Evolutionary conservation across 202 grass and related monocot species (phyloP).

Genomic region (Cymbopogon flexuosus): DNA sequence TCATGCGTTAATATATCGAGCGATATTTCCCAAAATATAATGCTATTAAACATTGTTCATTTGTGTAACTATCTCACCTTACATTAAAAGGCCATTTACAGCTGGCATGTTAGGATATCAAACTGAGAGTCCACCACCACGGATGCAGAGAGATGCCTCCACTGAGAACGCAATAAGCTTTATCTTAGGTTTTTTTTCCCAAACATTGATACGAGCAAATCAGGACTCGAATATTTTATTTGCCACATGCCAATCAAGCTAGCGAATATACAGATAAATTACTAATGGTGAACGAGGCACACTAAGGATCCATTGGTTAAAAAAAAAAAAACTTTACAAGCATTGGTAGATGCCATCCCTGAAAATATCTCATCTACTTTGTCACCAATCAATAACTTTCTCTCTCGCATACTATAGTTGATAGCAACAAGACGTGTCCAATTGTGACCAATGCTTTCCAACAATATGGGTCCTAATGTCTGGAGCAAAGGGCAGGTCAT

Average conservation of each 20-base stretch:
- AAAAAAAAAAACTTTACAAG: neutral
- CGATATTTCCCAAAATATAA: neutral
- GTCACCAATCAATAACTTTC: neutral
- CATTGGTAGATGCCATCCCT: neutral
- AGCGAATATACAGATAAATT: neutral
- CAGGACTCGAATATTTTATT: neutral
- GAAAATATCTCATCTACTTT: slow-evolving; percentile 33
- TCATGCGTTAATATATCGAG: neutral
- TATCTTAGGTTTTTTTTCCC: neutral
- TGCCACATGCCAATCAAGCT: slow-evolving; percentile 21
- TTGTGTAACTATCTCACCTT: neutral
- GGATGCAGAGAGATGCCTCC: neutral
- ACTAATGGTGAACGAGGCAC: neutral
- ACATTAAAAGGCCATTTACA: neutral
- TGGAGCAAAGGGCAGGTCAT: slow-evolving; percentile 1
- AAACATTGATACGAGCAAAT: slow-evolving; percentile 5
- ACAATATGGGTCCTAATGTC: slow-evolving; percentile 2
- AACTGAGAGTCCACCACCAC: neutral
- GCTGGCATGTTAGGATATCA: neutral
- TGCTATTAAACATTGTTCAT: neutral
- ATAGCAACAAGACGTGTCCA: neutral
- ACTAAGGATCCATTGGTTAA: neutral
- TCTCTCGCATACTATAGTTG: neutral
- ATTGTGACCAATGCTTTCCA: neutral
- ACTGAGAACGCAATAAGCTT: neutral